Percentiles rank a stretch among this genome's conserved stretches.
phyloP scores from a whole-genome alignment of 495 filamentous ascomycete genomes.

The Oidiodendron maius region DNA sequence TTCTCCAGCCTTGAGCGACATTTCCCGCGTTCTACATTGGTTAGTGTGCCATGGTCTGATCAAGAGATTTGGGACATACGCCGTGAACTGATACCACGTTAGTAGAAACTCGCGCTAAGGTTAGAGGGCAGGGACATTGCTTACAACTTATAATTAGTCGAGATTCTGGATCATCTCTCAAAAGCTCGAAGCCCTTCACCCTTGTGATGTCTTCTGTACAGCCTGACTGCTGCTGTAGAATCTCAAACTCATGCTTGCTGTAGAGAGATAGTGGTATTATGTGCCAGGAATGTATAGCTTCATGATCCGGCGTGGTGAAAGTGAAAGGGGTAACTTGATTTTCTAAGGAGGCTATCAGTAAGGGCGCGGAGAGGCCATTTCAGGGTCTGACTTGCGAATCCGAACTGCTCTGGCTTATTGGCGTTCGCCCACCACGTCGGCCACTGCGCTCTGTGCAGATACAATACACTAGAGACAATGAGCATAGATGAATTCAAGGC shows the following conservation, averaged over 20 bases:
- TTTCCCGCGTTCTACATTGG: slow-evolving; percentile 53
- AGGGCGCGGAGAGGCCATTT: not conserved
- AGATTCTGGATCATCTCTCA: slow-evolving; percentile 55
- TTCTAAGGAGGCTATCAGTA: slow-evolving; percentile 25
- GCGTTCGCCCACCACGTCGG: slow-evolving; percentile 60
- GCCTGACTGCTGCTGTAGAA: slow-evolving; percentile 43
- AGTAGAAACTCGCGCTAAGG: not conserved
- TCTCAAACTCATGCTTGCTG: slow-evolving; percentile 43
- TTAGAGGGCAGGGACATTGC: slow-evolving; percentile 2
- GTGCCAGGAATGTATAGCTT: slow-evolving; percentile 65
- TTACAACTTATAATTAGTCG: slow-evolving; percentile 53
- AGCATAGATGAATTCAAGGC: not conserved
- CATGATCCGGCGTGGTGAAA: slow-evolving; percentile 49
- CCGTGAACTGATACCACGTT: slow-evolving; percentile 36
- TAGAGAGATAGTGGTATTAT: slow-evolving; percentile 63
- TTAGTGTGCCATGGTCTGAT: not conserved
- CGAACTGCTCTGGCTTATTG: slow-evolving; percentile 69
- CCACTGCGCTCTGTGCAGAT: slow-evolving; percentile 65
- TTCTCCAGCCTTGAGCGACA: slow-evolving; percentile 55
- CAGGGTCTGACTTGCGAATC: slow-evolving; percentile 63
- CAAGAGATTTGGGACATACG: slow-evolving; percentile 9
- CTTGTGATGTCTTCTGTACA: slow-evolving; percentile 48
- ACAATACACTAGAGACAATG: slow-evolving; percentile 55
- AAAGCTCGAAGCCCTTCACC: slow-evolving; percentile 50
- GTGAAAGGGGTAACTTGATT: slow-evolving; percentile 67